These are phyloP conservation scores for Candida sakaeoensis DNA, from an alignment of 805 yeast species.

Conservation along the genomic window DNA sequence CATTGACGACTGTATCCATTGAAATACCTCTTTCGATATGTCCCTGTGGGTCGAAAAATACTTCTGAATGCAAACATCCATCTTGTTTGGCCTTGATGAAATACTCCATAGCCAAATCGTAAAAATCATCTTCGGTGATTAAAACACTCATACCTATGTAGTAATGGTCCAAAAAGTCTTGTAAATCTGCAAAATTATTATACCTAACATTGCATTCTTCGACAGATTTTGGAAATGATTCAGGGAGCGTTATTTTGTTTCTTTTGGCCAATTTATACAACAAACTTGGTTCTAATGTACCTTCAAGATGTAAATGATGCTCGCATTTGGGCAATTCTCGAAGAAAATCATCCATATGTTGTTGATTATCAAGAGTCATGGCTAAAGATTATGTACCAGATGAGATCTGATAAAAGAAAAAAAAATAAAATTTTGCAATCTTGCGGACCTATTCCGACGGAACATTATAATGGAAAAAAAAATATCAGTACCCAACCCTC, in stretches of 20 bases:
- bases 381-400: neutral
- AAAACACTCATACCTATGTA: constrained; percentile 81
- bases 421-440: neutral
- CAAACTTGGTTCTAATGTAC: constrained; percentile 74
- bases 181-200: constrained; percentile 59
- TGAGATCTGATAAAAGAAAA: constrained; percentile 2
- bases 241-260: constrained; percentile 60
- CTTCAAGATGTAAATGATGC: constrained; percentile 82
- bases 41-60: constrained; percentile 83
- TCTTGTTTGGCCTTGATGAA: constrained; percentile 55
- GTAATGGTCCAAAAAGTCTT: constrained; percentile 75
- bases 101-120: constrained; percentile 72
- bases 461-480: neutral
- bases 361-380: constrained; percentile 12
- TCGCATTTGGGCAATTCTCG: constrained; percentile 80
- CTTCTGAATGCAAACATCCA: constrained; percentile 68
- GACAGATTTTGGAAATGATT: constrained; percentile 54
- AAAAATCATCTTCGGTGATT: constrained; percentile 66
- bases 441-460: constrained; percentile 5
- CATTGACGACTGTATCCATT: constrained; percentile 57
- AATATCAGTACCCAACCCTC: no score
- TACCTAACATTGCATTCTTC: constrained; percentile 59
- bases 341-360: constrained; percentile 47
- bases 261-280: constrained; percentile 66
- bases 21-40: constrained; percentile 66